A percentile compares a stretch with the other conserved stretches of the same genome.
Evolutionary conservation across 2,329 filamentous ascomycete species (phyloP).

Genomic region (Zasmidium citrigriseum): DNA sequence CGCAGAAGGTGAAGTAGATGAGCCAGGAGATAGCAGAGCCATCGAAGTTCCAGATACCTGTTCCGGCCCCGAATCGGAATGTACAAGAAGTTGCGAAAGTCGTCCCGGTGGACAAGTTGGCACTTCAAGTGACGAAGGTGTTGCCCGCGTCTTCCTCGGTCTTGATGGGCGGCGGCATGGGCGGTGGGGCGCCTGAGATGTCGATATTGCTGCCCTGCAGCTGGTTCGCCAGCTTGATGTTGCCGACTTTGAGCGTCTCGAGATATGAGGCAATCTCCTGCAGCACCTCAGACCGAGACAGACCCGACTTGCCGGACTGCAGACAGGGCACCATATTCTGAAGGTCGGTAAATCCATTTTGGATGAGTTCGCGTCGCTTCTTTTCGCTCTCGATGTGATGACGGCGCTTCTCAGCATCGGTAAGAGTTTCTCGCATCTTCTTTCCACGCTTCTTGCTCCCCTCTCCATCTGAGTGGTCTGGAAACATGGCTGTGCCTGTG

Average conservation of each 20-base stretch:
- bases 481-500: neutral
- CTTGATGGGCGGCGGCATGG: neutral
- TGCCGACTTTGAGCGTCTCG: constrained; percentile 70
- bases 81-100: too few species aligned
- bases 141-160: neutral
- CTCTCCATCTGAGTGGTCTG: neutral
- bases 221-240: constrained; percentile 37
- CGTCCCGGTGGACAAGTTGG: too few species aligned
- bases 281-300: constrained; percentile 81
- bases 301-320: constrained; percentile 61
- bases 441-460: neutral
- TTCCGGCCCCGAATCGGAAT: too few species aligned
- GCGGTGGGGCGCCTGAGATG: neutral
- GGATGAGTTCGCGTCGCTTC: constrained; percentile 79
- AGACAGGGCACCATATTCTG: constrained; percentile 74
- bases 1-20: neutral
- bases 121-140: neutral
- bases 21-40: too few species aligned
- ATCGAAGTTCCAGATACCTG: too few species aligned
- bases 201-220: neutral
- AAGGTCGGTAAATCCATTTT: constrained; percentile 81
- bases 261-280: constrained; percentile 75
- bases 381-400: constrained; percentile 89
- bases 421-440: constrained; percentile 55
- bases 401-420: constrained; percentile 77